Evolutionary conservation across 139 green algal species (phyloP).

Genomic region (Dunaliella sp.): DNA sequence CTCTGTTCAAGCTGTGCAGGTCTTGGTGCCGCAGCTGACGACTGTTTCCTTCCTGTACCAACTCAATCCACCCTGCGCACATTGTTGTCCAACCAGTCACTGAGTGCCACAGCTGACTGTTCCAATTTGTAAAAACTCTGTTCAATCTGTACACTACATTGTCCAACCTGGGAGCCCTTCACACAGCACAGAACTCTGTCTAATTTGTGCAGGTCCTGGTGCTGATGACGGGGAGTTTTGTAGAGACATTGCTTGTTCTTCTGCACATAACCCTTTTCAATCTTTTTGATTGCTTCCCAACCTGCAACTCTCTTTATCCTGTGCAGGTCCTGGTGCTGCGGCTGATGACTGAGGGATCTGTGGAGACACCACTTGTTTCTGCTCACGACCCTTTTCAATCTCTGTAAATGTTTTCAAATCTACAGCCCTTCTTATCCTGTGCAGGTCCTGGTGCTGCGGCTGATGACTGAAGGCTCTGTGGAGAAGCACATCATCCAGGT

Average conservation of each 20-base stretch:
- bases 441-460: constrained; percentile 66
- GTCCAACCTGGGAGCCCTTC: no score
- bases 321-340: constrained; percentile 38
- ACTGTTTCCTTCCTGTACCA: no score
- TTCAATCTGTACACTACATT: no score
- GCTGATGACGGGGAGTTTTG: not conserved
- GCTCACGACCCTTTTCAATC: not conserved
- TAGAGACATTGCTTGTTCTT: not conserved
- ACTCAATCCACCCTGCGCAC: no score
- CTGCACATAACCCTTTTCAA: not conserved
- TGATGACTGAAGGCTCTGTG: constrained; percentile 65
- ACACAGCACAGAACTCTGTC: no score
- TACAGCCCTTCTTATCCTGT: not conserved
- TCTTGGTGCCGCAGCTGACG: constrained; percentile 32
- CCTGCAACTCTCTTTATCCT: no score
- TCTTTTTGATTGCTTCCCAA: not conserved
- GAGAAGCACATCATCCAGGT: constrained; percentile 79
- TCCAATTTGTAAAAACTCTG: no score
- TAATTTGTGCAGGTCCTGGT: not conserved
- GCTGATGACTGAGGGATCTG: not conserved
- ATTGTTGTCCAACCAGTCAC: no score
- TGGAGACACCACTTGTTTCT: not conserved
- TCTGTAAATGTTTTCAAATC: not conserved
- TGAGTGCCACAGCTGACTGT: constrained; percentile 29
- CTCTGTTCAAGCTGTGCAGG: no score